Evolutionary conservation across 2,329 filamentous ascomycete species (phyloP).

Genomic region (Onygenales sp.): DNA sequence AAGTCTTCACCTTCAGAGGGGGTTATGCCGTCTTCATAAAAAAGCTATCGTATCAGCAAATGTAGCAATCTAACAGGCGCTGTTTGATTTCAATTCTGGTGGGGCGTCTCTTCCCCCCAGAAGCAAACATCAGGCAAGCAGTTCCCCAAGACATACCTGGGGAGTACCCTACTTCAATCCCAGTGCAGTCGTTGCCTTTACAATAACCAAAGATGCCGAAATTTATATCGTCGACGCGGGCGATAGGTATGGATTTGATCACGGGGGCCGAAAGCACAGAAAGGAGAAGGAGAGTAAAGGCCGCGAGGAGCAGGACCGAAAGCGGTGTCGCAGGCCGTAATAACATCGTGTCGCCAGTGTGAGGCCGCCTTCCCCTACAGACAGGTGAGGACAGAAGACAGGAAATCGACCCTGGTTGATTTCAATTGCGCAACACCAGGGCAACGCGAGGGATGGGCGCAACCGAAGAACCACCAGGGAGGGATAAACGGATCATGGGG

Average conservation of each 20-base stretch:
- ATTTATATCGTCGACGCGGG: constrained; percentile 62
- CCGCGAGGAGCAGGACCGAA: constrained; percentile 71
- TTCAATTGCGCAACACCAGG: neutral
- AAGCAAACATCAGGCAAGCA: neutral
- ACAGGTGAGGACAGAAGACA: neutral
- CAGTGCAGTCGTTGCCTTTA: constrained; percentile 54
- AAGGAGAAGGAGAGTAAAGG: constrained; percentile 76
- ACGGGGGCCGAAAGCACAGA: constrained; percentile 88
- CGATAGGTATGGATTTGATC: constrained; percentile 74
- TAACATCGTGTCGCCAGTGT: constrained; percentile 46
- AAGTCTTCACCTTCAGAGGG: constrained; percentile 42
- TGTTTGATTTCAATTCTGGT: too few relatives aligned
- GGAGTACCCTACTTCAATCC: constrained; percentile 75
- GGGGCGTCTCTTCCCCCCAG: too few relatives aligned
- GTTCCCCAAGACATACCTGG: constrained; percentile 50
- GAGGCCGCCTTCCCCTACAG: neutral
- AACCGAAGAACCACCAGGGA: neutral
- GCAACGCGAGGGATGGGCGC: neutral
- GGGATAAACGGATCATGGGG: neutral
- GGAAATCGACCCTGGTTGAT: neutral
- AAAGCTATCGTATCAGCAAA: neutral
- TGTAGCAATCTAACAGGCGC: neutral
- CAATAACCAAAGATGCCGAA: constrained; percentile 95
- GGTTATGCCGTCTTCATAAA: constrained; percentile 38
- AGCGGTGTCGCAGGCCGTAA: constrained; percentile 88